Conservation (phyloP, 306 rosid genomes). For the Benincasa hispida region DNA sequence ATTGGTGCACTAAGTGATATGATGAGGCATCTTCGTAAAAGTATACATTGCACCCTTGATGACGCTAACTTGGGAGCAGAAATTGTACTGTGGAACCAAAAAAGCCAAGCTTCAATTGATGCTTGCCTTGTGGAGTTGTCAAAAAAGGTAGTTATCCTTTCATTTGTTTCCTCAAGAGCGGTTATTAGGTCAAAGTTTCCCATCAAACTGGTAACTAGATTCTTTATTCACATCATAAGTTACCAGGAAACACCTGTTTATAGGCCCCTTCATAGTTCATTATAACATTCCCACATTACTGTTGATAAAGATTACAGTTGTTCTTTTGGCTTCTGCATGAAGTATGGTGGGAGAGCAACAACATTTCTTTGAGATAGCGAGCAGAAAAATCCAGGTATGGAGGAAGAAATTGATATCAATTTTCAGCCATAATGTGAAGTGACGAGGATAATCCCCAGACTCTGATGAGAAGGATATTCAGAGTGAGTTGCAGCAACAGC, state of each 20-base stretch:
- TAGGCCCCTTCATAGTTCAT: background rate
- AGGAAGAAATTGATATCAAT: background rate
- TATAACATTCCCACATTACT: background rate
- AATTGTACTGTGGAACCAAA: slow-evolving; percentile 47
- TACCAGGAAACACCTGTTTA: background rate
- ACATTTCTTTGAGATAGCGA: background rate
- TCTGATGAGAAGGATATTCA: background rate
- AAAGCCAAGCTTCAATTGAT: slow-evolving; percentile 57
- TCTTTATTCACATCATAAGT: background rate
- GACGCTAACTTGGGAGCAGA: slow-evolving; percentile 41
- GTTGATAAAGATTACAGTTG: background rate
- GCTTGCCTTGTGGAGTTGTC: slow-evolving; percentile 70
- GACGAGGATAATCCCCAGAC: background rate
- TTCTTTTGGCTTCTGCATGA: background rate
- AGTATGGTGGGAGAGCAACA: background rate
- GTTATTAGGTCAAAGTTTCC: background rate
- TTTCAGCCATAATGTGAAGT: background rate
- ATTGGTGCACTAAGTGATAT: slow-evolving; percentile 66
- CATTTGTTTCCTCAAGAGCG: background rate
- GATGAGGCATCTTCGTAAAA: slow-evolving; percentile 78
- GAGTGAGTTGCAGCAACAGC: background rate
- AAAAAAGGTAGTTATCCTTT: slow-evolving; percentile 39
- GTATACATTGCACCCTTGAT: slow-evolving; percentile 60
- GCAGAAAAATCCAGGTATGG: background rate
- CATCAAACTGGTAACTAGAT: background rate